Base-by-base conservation (phyloP, 371 early-diverging fungal genomes). In the Mucor indicus region DNA sequence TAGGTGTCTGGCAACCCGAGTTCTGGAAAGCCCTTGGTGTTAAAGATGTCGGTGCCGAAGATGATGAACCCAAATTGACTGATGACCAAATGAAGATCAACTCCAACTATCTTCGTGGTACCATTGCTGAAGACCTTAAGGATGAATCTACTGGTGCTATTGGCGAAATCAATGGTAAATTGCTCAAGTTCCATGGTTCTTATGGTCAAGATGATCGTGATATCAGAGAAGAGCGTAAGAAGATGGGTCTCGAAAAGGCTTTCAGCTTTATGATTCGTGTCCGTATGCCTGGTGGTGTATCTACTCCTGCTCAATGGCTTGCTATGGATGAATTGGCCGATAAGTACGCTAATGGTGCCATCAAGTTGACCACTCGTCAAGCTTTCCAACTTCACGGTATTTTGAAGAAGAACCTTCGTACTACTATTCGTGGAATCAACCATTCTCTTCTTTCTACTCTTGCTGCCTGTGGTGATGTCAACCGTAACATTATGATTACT, bases 171-270 rank as follows among this genome's bases (percentile, higher is more conserved):
- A 93, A 93, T 70, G 88, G 88, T 61, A 92, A 92, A 73, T 62
- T 95, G 62, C 86, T 89, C 54, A 95, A 95, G 76, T 94, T 94
- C 86, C 96, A 95, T 67, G 96, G 96, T 53, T 93, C 89, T 35
- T 95, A 95, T 76, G 87, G 88, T 69, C 96, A 95, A 60, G 96
- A 95, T 64, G 96, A 95, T 67, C 89, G 96, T 58, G 96, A 95
- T 72, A 64, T 94, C 31, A 85, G 96, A 45, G 91, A 89, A 23
- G 85, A 84, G 48, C 85, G 94, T 38, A 79, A 85, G 65, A 81
- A 87, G 62, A 86, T 84, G 58, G 92, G 93, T 48, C 67, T 91
- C 6, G 94, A 94, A 71, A 86, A 86, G 69, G 94, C 94, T 12
- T 95, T 67, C 71, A 89, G 90, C 30, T 95, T 95, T 79, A 95